Evolutionary conservation across 1,284 basidiomycete genomes (phyloP).

Genomic region (Sphagnurus paluster): DNA sequence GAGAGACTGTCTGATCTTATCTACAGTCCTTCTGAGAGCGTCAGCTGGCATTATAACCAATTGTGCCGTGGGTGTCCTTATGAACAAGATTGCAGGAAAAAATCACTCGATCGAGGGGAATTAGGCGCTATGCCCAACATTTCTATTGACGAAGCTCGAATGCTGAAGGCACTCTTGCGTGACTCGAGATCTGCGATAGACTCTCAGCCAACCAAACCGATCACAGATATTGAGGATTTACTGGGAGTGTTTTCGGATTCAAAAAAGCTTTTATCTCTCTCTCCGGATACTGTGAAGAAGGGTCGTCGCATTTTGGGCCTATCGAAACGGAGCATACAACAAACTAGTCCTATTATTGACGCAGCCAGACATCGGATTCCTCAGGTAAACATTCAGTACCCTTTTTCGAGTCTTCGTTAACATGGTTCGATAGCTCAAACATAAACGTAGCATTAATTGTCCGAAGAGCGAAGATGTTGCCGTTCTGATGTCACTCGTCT

Average conservation of each 20-base stretch:
- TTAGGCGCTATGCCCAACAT: slow-evolving; percentile 47
- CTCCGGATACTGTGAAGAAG: slow-evolving; percentile 45
- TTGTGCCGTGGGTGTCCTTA: slow-evolving; percentile 44
- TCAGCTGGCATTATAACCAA: slow-evolving; percentile 49
- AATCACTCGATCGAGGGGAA: slow-evolving; percentile 33
- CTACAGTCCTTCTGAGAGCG: slow-evolving; percentile 27
- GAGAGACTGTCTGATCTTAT: slow-evolving; percentile 40
- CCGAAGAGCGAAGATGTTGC: slow-evolving; percentile 45
- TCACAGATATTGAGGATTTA: slow-evolving; percentile 44
- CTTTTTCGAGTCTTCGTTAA: not conserved
- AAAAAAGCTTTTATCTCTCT: slow-evolving; percentile 38
- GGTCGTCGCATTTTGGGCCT: slow-evolving; percentile 43
- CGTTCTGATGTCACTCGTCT: slow-evolving; percentile 40
- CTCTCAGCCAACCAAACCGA: slow-evolving; percentile 10
- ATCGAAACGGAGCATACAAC: slow-evolving; percentile 23
- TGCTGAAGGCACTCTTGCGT: slow-evolving; percentile 36
- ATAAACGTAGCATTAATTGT: slow-evolving; percentile 41
- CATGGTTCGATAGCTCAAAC: slow-evolving; percentile 33
- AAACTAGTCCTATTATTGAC: slow-evolving; percentile 37
- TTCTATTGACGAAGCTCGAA: slow-evolving; percentile 38
- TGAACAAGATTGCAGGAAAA: slow-evolving; percentile 35
- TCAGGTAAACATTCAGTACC: slow-evolving; percentile 5
- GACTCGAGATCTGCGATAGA: slow-evolving; percentile 18
- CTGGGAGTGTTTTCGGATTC: slow-evolving; percentile 34
- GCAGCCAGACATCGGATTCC: slow-evolving; percentile 32